Base-by-base conservation (phyloP, 768 basidiomycete genomes). In the Calocera viscosa region DNA sequence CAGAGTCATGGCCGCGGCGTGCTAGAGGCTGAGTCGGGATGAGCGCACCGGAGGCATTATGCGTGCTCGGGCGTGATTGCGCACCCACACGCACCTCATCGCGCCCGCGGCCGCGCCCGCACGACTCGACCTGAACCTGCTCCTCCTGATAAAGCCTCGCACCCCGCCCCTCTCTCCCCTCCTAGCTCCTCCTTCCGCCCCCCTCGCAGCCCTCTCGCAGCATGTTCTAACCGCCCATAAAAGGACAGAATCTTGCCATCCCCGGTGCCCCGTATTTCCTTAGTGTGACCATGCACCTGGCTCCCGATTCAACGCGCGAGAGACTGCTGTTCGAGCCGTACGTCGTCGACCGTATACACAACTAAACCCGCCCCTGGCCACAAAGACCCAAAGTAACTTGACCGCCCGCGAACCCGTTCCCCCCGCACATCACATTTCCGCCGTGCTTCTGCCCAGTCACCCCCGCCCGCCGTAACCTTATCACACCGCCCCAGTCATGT, bases 261-360 rank as follows among this genome's bases (percentile, higher is more conserved):
- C 26, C 24, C 14, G 11, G 14, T 28, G 14, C 14, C 26, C 26
- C 30, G 53, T 10, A 2, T 60, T 14, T 10, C 30, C 24, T 14
- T 32, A 28, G 43, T 32, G 53, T 60, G 53, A 60, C 53, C 24
- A 60, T 60, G 53, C 53, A 14, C 53, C 53, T 60, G 2, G 11
- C 2, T 7, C 43, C 43, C 14, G 53, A 60, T 19, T 60, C 53
- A 2, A 60, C 53, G 53, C 53, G 53, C 53, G 26, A 32, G 26
- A 60, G 53, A 60, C 53, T 60, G 53, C 53, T 60, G 53, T 60
- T 60, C 30, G 53, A 60, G 53, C 53, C 53, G 53, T 60, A 60
- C 53, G 53, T 60, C 53, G 53, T 60, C 24, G 53, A 60, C 30
- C 53, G 53, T 60, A 60, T 60, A 60, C 53, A 60, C 53, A 32